These are phyloP conservation scores for Mycosarcoma mackinlayi DNA, from an alignment of 1,284 basidiomycete genomes.

Conservation along the genomic window DNA sequence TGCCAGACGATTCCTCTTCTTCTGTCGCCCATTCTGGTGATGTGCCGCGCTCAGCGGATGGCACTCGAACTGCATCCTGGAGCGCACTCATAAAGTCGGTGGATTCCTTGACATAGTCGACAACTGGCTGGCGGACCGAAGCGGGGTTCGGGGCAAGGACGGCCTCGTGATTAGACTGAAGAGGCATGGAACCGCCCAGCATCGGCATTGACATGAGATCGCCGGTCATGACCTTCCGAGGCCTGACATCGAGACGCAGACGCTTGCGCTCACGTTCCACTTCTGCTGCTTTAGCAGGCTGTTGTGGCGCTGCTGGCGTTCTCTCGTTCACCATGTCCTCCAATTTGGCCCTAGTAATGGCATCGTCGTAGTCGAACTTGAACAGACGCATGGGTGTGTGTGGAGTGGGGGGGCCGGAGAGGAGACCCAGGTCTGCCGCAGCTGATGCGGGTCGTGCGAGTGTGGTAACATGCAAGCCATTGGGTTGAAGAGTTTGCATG, in stretches of 20 bases:
- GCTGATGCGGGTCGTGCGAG: slow-evolving; percentile 43
- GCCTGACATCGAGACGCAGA: slow-evolving; percentile 44
- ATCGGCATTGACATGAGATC: slow-evolving; percentile 44
- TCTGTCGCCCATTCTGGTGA: slow-evolving; percentile 45
- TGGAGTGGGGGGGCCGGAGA: slow-evolving; percentile 41
- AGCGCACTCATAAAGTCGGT: slow-evolving; percentile 39
- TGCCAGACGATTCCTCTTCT: slow-evolving; percentile 33
- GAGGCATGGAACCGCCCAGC: slow-evolving; percentile 13
- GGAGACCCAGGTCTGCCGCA: slow-evolving; percentile 31
- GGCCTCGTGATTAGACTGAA: not conserved
- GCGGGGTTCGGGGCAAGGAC: not conserved
- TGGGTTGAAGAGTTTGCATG: slow-evolving; percentile 34
- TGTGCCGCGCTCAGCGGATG: slow-evolving; percentile 7
- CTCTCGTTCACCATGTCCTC: slow-evolving; percentile 56
- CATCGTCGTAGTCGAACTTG: slow-evolving; percentile 53
- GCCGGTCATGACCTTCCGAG: slow-evolving; percentile 39
- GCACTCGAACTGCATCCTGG: slow-evolving; percentile 30
- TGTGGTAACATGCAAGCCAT: slow-evolving; percentile 19
- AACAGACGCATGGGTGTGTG: slow-evolving; percentile 59
- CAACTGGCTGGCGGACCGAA: slow-evolving; percentile 14
- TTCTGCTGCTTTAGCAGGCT: slow-evolving; percentile 20
- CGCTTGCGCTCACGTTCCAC: slow-evolving; percentile 53
- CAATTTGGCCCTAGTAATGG: slow-evolving; percentile 46
- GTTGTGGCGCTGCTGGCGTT: slow-evolving; percentile 18
- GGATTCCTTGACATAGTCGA: slow-evolving; percentile 48